Evolutionary conservation across 129 eudicot genomes (phyloP), one percentile per base, ranked within the genome.

Genomic region (Flaveria sonorensis): DNA sequence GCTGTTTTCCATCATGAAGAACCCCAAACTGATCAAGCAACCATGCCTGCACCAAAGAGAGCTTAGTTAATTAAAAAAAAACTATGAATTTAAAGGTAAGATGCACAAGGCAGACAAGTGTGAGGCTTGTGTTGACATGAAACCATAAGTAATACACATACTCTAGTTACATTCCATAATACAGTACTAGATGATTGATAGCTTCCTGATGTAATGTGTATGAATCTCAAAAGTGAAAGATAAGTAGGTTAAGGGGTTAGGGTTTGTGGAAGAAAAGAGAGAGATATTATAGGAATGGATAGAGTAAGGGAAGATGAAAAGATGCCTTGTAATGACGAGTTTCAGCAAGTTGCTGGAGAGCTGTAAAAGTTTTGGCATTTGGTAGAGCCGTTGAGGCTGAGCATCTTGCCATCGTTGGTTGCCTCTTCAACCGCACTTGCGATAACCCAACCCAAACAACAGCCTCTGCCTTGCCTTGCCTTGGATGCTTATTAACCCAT

Each of bases 11-110:
- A 80, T 94, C 99, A 67, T 94, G 99, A 77, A 94, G 96, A 70
- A 94, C 99, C 56, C 99, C 99, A 78, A 91, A 94, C 81, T 94
- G 99, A 79, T 94, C 99, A 81, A 94, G 61, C 42, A 94, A 82
- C 97, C 99, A 94, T 9, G 97, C 96, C 97, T 93, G 84, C 86
- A 74, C 52, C 62, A 71, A 42, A 57, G n/a, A 57, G 13, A 42
- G 45, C 2, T 48, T 28, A 24, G 6, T 8, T 36, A 39, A 30
- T 16, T 50, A 62, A 66, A 15, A 66, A 15, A 36, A 70, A 16
- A 56, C 14, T 14, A 32, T 14, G 15, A 61, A 69, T 26, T 32
- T 52, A 16, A 40, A 70, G 23, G 14, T 40, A 46, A 7, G 30
- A 15, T 52, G 53, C 60, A 12, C 20, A 32, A 36, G 39, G 67